A percentile compares a stretch with the other conserved stretches of the same genome.
These are phyloP conservation scores for Acephala macrosclerotiorum DNA, from an alignment of 2,329 filamentous ascomycete species.

Conservation along the genomic window DNA sequence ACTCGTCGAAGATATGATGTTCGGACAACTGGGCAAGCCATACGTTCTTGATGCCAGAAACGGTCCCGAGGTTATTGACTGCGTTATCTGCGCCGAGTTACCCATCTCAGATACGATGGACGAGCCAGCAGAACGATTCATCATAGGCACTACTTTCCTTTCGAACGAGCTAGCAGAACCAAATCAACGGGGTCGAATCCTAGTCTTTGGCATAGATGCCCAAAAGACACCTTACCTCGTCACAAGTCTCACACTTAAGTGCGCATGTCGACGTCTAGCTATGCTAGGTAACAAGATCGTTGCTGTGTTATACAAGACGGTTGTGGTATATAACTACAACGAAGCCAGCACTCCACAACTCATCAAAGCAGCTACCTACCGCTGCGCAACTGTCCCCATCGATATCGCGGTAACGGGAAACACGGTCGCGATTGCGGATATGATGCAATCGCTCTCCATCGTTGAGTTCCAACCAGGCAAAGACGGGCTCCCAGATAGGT, in stretches of 20 bases:
- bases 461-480: constrained; percentile 72
- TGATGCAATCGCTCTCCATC: constrained; percentile 91
- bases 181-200: constrained; percentile 75
- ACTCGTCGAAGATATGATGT: constrained; percentile 89
- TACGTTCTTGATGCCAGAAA: constrained; percentile 63
- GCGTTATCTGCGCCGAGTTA: constrained; percentile 80
- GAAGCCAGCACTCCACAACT: constrained; percentile 68
- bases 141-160: constrained; percentile 85
- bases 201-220: constrained; percentile 83
- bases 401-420: constrained; percentile 78
- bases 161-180: constrained; percentile 61
- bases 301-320: constrained; percentile 88
- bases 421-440: constrained; percentile 83
- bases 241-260: constrained; percentile 73
- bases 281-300: constrained; percentile 81
- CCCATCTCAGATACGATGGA: constrained; percentile 63
- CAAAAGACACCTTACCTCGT: constrained; percentile 78
- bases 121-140: constrained; percentile 75
- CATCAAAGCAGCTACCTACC: constrained; percentile 76
- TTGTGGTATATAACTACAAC: constrained; percentile 64
- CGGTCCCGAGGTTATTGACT: constrained; percentile 78
- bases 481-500: constrained; percentile 63
- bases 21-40: constrained; percentile 76
- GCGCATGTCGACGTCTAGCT: constrained; percentile 80
- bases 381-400: constrained; percentile 84